Conservation (phyloP, 1,284 basidiomycete species). For the Malassezia cuniculi region DNA sequence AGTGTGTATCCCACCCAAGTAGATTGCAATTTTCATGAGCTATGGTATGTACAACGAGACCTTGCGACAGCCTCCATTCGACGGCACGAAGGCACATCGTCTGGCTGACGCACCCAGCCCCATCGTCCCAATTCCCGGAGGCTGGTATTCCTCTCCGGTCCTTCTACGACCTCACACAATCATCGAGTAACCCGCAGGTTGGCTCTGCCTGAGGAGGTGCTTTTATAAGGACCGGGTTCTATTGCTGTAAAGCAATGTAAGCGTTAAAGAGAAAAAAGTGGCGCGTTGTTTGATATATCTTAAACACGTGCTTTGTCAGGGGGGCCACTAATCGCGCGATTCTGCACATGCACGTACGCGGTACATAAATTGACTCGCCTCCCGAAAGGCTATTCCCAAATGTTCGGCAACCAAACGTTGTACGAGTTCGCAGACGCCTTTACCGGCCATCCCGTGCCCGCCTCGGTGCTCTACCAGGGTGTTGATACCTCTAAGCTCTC, state of each 20-base stretch:
- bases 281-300: background rate
- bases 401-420: conserved; percentile 8
- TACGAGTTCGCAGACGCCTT: conserved; percentile 5
- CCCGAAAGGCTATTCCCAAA: no score
- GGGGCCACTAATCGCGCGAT: conserved; percentile 14
- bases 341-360: conserved; percentile 1
- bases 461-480: conserved; percentile 33
- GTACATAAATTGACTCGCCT: background rate
- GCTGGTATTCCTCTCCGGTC: conserved; percentile 14
- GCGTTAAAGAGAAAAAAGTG: conserved; percentile 8
- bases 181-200: conserved; percentile 6
- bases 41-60: conserved; percentile 15
- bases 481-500: conserved; percentile 28
- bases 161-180: conserved; percentile 19
- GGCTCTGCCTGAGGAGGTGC: conserved; percentile 16
- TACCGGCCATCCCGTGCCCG: conserved; percentile 44
- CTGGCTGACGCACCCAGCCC: conserved; percentile 15
- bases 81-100: conserved; percentile 14
- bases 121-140: conserved; percentile 15
- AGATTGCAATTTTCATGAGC: background rate
- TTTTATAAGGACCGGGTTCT: conserved; percentile 17
- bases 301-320: conserved; percentile 7
- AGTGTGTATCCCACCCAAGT: conserved; percentile 5
- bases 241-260: conserved; percentile 14
- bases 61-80: conserved; percentile 14